Conservation (phyloP, 208 protist species). For the Novymonas esmeraldas region DNA sequence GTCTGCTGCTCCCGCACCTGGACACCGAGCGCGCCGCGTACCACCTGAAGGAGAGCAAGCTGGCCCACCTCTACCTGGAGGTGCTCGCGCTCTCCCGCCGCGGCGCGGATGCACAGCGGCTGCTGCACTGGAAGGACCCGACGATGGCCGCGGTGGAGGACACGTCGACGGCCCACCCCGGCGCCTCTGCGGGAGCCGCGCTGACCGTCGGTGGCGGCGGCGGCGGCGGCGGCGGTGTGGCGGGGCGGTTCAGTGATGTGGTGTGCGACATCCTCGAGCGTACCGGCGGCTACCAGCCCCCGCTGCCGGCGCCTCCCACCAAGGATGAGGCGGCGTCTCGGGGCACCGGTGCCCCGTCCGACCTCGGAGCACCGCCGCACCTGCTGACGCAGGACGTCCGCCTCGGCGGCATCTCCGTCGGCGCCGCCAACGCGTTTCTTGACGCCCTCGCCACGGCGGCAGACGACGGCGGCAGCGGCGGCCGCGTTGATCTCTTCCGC, state of each 20-base stretch:
- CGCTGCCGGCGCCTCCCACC: not conserved
- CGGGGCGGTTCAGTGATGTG: constrained; percentile 48
- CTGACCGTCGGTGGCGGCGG: not conserved
- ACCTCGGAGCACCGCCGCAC: too few species aligned
- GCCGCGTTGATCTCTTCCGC: constrained; percentile 32
- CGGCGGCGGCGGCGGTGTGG: not conserved
- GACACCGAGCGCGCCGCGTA: constrained; percentile 50
- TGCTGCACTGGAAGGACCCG: constrained; percentile 61
- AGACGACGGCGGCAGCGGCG: constrained; percentile 1
- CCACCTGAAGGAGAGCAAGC: constrained; percentile 60
- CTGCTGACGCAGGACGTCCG: not conserved
- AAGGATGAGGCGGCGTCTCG: too few species aligned
- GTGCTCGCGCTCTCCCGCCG: constrained; percentile 34
- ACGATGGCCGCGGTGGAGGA: constrained; percentile 21
- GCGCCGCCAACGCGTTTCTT: too few species aligned
- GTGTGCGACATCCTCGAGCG: constrained; percentile 40
- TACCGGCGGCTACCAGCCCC: constrained; percentile 32
- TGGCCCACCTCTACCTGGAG: constrained; percentile 66
- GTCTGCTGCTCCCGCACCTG: constrained; percentile 61
- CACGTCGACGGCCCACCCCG: too few species aligned
- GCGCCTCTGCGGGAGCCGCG: too few species aligned
- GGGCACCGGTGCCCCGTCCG: too few species aligned
- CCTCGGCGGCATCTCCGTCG: not conserved
- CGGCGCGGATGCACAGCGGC: constrained; percentile 37
- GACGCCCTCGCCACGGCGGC: not conserved